Evolutionary conservation across 2,329 filamentous ascomycete species (phyloP).

Genomic region (Penicillium expansum): DNA sequence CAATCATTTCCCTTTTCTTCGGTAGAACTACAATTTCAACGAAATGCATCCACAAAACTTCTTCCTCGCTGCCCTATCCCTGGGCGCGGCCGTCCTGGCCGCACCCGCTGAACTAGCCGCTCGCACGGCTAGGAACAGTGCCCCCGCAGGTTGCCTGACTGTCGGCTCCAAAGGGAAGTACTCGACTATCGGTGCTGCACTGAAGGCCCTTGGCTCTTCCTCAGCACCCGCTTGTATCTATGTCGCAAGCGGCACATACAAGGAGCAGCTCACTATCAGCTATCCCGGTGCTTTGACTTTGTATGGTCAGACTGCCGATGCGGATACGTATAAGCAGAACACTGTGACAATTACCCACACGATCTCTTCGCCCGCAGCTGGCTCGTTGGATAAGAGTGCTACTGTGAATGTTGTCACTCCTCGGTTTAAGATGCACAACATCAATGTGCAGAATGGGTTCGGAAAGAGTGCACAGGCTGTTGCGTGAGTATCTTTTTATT

Average conservation of each 20-base stretch:
- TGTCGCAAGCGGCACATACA: conserved; percentile 33
- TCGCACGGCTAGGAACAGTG: conserved; percentile 16
- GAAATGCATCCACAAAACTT: conserved; percentile 10
- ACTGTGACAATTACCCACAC: conserved; percentile 35
- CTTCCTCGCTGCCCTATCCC: conserved; percentile 10
- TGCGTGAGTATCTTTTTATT: conserved; percentile 21
- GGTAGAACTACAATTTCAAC: background rate
- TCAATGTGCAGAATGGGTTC: conserved; percentile 38
- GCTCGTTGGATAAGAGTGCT: conserved; percentile 31
- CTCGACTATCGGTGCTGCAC: conserved; percentile 26
- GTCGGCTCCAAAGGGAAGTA: conserved; percentile 25
- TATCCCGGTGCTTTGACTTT: conserved; percentile 31
- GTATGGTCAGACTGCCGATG: conserved; percentile 34
- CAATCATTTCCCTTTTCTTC: background rate
- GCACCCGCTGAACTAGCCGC: conserved; percentile 9
- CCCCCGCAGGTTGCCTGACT: conserved; percentile 27
- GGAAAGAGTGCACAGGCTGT: conserved; percentile 36
- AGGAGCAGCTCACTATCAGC: conserved; percentile 31
- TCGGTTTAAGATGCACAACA: conserved; percentile 36
- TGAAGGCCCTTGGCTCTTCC: conserved; percentile 26
- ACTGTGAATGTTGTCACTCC: conserved; percentile 31
- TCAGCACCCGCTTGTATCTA: conserved; percentile 33
- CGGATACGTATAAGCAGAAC: conserved; percentile 30
- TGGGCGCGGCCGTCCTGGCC: conserved; percentile 5
- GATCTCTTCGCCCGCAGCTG: conserved; percentile 30